phyloP scores from a whole-genome alignment of 345 rosid species.

The Sonneratia alba region DNA sequence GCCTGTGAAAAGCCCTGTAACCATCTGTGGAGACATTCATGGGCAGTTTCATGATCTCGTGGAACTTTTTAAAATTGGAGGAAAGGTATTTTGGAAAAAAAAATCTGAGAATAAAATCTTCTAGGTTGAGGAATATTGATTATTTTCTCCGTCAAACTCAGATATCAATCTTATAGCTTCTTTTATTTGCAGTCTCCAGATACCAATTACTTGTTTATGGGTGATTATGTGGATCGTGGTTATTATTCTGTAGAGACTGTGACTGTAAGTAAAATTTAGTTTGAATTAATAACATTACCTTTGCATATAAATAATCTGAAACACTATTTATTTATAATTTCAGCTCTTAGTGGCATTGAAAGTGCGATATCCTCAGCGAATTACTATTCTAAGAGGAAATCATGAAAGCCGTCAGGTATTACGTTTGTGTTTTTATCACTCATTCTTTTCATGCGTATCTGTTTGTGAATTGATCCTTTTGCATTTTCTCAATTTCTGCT shows the following conservation, averaged over 20 bases:
- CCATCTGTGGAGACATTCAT: constrained; percentile 98
- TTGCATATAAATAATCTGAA: not conserved
- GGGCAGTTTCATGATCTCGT: constrained; percentile 99
- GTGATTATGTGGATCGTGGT: constrained; percentile 98
- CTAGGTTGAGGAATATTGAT: not conserved
- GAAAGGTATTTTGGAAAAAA: constrained; percentile 43
- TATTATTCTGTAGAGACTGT: constrained; percentile 98
- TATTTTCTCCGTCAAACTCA: constrained; percentile 6
- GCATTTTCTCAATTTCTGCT: not conserved
- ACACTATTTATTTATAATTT: constrained; percentile 9
- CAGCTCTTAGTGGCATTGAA: constrained; percentile 86
- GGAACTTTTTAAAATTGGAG: constrained; percentile 96
- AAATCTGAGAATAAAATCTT: not conserved
- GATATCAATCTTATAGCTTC: not conserved
- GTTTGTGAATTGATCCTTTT: not conserved
- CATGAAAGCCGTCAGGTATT: constrained; percentile 97
- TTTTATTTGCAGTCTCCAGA: constrained; percentile 73
- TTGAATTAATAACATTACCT: not conserved
- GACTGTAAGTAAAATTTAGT: constrained; percentile 36
- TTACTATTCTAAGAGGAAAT: constrained; percentile 93
- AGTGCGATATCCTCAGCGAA: constrained; percentile 80
- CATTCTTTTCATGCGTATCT: not conserved
- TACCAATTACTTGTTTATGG: constrained; percentile 97
- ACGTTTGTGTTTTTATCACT: not conserved
- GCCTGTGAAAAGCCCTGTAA: constrained; percentile 98